Conservation (phyloP, 78 protist species). For the Dictyostelium firmibasis region DNA sequence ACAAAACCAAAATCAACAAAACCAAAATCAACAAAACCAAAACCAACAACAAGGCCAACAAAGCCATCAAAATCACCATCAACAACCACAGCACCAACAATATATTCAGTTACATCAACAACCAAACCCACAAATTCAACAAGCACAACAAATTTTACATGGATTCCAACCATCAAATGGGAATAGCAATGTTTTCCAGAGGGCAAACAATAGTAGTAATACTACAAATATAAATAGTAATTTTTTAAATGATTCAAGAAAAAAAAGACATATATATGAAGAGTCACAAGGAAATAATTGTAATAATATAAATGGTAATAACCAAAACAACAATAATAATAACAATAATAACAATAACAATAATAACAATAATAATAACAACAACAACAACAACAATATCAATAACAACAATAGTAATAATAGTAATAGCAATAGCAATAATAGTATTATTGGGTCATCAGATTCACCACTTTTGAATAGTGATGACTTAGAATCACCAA, state of each 20-base stretch:
- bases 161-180: background rate
- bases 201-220: background rate
- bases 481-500: slow-evolving; percentile 3
- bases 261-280: background rate
- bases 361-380: background rate
- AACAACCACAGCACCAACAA: background rate
- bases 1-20: background rate
- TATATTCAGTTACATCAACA: background rate
- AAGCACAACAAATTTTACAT: background rate
- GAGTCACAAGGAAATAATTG: background rate
- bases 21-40: too few relatives aligned
- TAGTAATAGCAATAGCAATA: background rate
- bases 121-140: background rate
- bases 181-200: background rate
- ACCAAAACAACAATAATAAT: background rate
- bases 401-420: background rate
- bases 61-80: background rate
- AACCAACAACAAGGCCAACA: background rate
- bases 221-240: background rate
- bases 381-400: background rate
- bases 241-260: background rate
- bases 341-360: background rate
- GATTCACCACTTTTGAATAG: slow-evolving; percentile 9
- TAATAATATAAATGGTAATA: background rate
- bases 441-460: background rate